phyloP scores from a whole-genome alignment of 768 basidiomycete genomes.

The Russula virescens region DNA sequence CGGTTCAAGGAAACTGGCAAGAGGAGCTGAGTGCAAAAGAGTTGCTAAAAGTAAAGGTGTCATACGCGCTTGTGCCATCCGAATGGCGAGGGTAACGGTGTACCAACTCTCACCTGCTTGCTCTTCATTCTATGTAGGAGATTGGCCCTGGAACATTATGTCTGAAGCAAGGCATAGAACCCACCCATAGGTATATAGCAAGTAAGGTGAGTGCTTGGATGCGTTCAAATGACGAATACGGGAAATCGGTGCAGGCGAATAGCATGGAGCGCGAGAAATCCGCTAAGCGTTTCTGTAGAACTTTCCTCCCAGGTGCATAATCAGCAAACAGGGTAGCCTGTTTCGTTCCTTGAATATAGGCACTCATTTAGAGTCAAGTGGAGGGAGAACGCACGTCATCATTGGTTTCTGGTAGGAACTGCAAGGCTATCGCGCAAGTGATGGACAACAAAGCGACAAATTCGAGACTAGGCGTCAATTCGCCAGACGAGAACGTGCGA shows the following conservation, averaged over 20 bases:
- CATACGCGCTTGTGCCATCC: constrained; percentile 27
- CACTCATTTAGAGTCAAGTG: not conserved
- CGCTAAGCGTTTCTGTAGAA: constrained; percentile 19
- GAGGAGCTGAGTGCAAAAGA: not conserved
- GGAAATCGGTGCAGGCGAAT: constrained; percentile 10
- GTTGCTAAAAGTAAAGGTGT: not conserved
- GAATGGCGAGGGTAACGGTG: constrained; percentile 23
- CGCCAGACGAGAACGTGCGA: constrained; percentile 20
- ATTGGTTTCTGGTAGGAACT: constrained; percentile 25
- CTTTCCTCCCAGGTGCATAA: constrained; percentile 24
- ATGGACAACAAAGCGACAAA: constrained; percentile 26
- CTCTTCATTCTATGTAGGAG: constrained; percentile 11
- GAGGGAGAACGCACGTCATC: constrained; percentile 21
- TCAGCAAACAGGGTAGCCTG: constrained; percentile 23
- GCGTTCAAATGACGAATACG: constrained; percentile 24
- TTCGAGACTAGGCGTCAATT: constrained; percentile 22
- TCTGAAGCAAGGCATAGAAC: not conserved
- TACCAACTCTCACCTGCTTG: constrained; percentile 21
- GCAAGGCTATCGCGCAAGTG: constrained; percentile 25
- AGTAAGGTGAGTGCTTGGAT: constrained; percentile 25
- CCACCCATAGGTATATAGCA: constrained; percentile 23
- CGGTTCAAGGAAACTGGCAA: constrained; percentile 25
- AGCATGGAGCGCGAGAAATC: constrained; percentile 25
- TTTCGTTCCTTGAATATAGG: not conserved
- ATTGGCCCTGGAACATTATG: not conserved